Conservation (phyloP, 495 filamentous ascomycete species). For the Choiromyces venosus region DNA sequence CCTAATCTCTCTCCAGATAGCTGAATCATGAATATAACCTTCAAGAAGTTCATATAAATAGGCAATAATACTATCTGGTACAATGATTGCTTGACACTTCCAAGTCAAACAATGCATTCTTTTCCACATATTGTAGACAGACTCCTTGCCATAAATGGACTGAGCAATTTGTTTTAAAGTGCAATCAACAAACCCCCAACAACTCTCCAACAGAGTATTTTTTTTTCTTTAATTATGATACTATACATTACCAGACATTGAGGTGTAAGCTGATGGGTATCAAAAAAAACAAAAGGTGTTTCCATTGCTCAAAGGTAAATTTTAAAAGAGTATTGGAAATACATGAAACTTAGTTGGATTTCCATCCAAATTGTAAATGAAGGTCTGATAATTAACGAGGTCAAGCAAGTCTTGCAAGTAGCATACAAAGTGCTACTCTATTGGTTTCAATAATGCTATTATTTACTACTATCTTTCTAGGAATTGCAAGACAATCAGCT, state of each 20-base stretch:
- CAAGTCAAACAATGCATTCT: not conserved
- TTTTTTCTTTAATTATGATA: not conserved
- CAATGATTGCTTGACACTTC: too few relatives aligned
- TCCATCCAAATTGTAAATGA: not conserved
- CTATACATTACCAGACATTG: not conserved
- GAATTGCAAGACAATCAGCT: not conserved
- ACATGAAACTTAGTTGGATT: not conserved
- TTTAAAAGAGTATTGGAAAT: not conserved
- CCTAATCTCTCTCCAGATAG: not conserved
- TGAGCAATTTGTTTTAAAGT: not conserved
- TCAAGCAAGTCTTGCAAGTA: not conserved
- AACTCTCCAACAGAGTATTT: not conserved
- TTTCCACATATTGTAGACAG: not conserved
- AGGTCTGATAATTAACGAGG: not conserved
- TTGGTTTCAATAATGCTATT: not conserved
- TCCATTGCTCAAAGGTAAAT: not conserved
- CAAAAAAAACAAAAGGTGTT: too few relatives aligned
- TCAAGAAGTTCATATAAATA: not conserved
- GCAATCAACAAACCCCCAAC: not conserved
- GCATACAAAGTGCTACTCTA: not conserved
- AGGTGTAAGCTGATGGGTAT: not conserved
- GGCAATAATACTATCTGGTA: not conserved
- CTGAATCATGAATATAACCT: not conserved
- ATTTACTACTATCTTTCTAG: not conserved
- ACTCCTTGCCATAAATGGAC: not conserved